Percentiles rank a stretch among this genome's conserved stretches.
Evolutionary conservation across 2,329 filamentous ascomycete genomes (phyloP).

Genomic region (Hirsutella minnesotensis): DNA sequence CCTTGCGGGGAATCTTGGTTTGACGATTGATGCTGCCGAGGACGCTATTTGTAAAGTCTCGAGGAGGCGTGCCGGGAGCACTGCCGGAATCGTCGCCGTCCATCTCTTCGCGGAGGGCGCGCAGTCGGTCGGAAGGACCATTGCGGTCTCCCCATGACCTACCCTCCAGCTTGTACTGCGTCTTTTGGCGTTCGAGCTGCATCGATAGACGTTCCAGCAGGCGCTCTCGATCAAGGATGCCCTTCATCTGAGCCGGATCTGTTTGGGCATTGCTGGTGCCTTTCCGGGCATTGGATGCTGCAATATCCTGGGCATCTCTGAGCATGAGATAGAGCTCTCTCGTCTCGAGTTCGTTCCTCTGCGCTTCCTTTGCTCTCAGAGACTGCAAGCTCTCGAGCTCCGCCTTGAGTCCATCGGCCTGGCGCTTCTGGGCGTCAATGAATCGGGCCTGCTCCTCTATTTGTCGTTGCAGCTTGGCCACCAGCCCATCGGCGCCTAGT

Average conservation of each 20-base stretch:
- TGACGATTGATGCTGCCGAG: slow-evolving; percentile 60
- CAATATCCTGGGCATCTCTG: slow-evolving; percentile 90
- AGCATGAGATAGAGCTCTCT: slow-evolving; percentile 97
- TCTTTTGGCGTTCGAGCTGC: slow-evolving; percentile 94
- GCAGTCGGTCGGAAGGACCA: slow-evolving; percentile 81
- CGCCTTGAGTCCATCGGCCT: slow-evolving; percentile 77
- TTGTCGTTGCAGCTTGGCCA: slow-evolving; percentile 85
- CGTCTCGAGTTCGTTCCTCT: slow-evolving; percentile 91
- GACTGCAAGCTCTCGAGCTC: slow-evolving; percentile 82
- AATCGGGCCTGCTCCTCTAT: slow-evolving; percentile 86
- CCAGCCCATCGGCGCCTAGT: slow-evolving; percentile 83
- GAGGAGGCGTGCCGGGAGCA: slow-evolving; percentile 39
- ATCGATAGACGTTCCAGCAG: slow-evolving; percentile 91
- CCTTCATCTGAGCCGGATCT: slow-evolving; percentile 70
- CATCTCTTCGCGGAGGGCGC: slow-evolving; percentile 91
- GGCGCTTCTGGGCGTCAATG: slow-evolving; percentile 77
- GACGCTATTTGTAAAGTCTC: slow-evolving; percentile 59
- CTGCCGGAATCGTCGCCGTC: slow-evolving; percentile 48
- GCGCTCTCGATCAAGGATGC: slow-evolving; percentile 83
- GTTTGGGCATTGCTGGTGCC: slow-evolving; percentile 38
- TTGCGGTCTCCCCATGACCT: slow-evolving; percentile 74
- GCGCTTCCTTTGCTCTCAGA: slow-evolving; percentile 77
- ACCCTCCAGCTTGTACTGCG: slow-evolving; percentile 92
- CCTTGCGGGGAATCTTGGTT: slow-evolving; percentile 43
- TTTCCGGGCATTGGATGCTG: slow-evolving; percentile 67